Evolutionary conservation across 257 asterid species (phyloP).

Genomic region (Fraxinus cuspidata): DNA sequence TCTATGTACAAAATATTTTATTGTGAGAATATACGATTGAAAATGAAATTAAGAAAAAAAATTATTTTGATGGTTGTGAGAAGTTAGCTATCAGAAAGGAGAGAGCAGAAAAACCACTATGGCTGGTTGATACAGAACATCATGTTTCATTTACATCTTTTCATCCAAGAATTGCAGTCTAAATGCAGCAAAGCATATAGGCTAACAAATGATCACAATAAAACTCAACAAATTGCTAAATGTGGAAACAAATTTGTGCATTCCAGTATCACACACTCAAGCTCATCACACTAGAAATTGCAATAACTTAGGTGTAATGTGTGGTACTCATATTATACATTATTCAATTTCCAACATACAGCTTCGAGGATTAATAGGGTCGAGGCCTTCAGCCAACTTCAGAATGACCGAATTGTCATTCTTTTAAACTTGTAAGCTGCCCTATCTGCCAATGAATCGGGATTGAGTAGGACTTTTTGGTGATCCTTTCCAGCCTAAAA

Average conservation of each 20-base stretch:
- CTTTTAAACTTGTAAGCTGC: neutral
- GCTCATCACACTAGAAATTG: neutral
- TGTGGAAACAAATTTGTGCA: neutral
- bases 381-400: neutral
- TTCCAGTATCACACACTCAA: neutral
- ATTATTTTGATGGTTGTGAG: too few species aligned
- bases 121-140: neutral
- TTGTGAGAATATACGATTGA: too few species aligned
- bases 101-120: too few species aligned
- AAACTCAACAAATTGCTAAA: neutral
- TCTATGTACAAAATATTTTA: too few species aligned
- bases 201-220: neutral
- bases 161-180: neutral
- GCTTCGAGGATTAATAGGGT: neutral
- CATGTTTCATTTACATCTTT: neutral
- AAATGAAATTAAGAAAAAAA: too few species aligned
- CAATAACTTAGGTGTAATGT: neutral
- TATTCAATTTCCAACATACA: conserved; percentile 8
- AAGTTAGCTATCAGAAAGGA: too few species aligned
- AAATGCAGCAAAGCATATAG: neutral
- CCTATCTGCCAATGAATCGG: neutral
- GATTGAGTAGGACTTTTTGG: neutral
- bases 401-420: neutral
- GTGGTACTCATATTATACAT: conserved; percentile 12
- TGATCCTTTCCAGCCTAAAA: too few species aligned